These are phyloP conservation scores for Dipteronia sinensis DNA, from an alignment of 345 rosid species.

Conservation along the genomic window DNA sequence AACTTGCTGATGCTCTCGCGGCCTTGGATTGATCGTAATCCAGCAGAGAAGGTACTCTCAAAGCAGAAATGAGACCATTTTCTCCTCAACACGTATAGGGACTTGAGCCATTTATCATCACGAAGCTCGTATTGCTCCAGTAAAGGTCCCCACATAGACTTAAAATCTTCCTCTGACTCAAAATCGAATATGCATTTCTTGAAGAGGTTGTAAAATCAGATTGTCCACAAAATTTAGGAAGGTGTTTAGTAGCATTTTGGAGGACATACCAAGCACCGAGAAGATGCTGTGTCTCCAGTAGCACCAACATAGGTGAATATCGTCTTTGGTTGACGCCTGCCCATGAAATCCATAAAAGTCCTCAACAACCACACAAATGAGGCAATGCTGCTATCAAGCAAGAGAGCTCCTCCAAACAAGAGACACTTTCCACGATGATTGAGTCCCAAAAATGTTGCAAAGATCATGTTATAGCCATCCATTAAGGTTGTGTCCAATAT, in stretches of 20 bases:
- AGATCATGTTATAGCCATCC: conserved; percentile 19
- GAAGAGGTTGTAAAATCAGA: conserved; percentile 7
- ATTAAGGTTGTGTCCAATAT: conserved; percentile 24
- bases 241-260: conserved; percentile 17
- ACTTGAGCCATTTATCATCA: conserved; percentile 21
- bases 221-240: neutral
- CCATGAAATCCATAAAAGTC: conserved; percentile 33
- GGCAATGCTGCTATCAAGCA: conserved; percentile 26
- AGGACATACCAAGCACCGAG: conserved; percentile 21
- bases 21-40: neutral
- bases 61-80: conserved; percentile 16
- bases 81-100: neutral
- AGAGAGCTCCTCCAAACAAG: conserved; percentile 32
- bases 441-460: conserved; percentile 25
- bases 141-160: conserved; percentile 8
- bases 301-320: conserved; percentile 19
- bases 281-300: conserved; percentile 14
- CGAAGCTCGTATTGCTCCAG: conserved; percentile 3
- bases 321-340: conserved; percentile 24
- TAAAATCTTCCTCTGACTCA: conserved; percentile 18
- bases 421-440: conserved; percentile 28
- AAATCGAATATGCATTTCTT: conserved; percentile 15
- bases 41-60: conserved; percentile 14
- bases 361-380: conserved; percentile 30
- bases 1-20: neutral